Conservation (phyloP, 2,329 filamentous ascomycete species). For the Talaromyces atroroseus region DNA sequence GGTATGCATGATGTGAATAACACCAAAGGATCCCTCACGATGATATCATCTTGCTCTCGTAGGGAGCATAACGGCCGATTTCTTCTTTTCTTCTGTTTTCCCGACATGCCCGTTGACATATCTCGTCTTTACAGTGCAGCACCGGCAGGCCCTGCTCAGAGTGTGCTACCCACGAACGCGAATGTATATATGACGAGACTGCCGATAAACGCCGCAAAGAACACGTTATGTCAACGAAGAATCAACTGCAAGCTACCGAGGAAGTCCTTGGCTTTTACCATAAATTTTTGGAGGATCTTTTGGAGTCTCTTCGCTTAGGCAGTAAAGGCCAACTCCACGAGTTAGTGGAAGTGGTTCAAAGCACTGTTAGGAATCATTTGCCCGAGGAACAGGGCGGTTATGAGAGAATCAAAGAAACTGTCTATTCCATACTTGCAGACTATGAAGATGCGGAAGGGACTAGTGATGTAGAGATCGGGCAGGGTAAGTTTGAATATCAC, state of each 20-base stretch:
- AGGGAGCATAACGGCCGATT: background rate
- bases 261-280: slow-evolving; percentile 17
- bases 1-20: slow-evolving; percentile 20
- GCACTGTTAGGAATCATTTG: slow-evolving; percentile 17
- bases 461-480: slow-evolving; percentile 2
- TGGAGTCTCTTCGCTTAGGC: slow-evolving; percentile 22
- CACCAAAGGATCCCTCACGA: background rate
- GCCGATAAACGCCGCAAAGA: slow-evolving; percentile 35
- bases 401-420: slow-evolving; percentile 13
- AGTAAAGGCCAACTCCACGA: slow-evolving; percentile 19
- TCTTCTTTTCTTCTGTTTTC: background rate
- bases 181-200: slow-evolving; percentile 30
- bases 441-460: slow-evolving; percentile 9
- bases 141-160: slow-evolving; percentile 27
- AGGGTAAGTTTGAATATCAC: background rate
- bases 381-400: background rate
- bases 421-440: slow-evolving; percentile 9
- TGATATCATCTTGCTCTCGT: background rate
- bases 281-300: slow-evolving; percentile 24
- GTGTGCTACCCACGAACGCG: slow-evolving; percentile 28
- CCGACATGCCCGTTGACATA: background rate
- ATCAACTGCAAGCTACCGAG: slow-evolving; percentile 21
- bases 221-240: slow-evolving; percentile 23
- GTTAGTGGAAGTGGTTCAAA: slow-evolving; percentile 24
- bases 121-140: slow-evolving; percentile 23